phyloP scores from a whole-genome alignment of 2,329 filamentous ascomycete species.

The Aspergillus sp. region DNA sequence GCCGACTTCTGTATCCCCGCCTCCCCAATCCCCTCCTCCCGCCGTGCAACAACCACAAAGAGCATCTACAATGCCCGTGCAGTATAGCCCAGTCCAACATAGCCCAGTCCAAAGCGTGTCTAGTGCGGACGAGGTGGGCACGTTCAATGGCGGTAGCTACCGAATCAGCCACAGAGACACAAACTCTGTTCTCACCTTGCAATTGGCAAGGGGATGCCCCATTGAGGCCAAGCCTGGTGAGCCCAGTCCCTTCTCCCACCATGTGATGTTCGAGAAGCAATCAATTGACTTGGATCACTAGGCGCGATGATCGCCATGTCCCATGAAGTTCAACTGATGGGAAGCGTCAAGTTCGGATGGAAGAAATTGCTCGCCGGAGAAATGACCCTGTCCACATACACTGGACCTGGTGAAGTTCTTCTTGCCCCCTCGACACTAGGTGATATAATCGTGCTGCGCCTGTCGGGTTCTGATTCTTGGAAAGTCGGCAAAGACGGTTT shows the following conservation, averaged over 20 bases:
- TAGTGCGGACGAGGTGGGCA: constrained; percentile 81
- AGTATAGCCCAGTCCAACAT: constrained; percentile 7
- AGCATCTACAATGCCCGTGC: constrained; percentile 16
- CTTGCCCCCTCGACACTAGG: constrained; percentile 78
- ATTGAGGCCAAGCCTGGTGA: constrained; percentile 73
- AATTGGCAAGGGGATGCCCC: constrained; percentile 86
- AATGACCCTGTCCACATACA: constrained; percentile 74
- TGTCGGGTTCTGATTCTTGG: constrained; percentile 70
- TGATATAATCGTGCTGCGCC: constrained; percentile 77
- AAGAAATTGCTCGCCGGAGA: constrained; percentile 89
- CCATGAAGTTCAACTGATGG: constrained; percentile 78
- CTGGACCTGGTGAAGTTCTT: constrained; percentile 86
- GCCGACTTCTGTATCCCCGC: constrained; percentile 2
- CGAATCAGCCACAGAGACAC: constrained; percentile 88
- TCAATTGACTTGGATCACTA: constrained; percentile 23
- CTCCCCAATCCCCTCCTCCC: constrained; percentile 13
- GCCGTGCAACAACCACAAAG: not conserved
- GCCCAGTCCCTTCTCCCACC: not conserved
- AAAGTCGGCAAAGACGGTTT: constrained; percentile 84
- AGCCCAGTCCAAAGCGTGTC: constrained; percentile 34
- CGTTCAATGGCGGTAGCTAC: constrained; percentile 94
- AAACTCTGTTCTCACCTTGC: constrained; percentile 85
- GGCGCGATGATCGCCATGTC: constrained; percentile 96
- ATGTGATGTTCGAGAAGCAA: not conserved
- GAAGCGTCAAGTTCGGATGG: constrained; percentile 78